Conservation (phyloP, 1,139 yeast genomes). For the Pneumocystis canis region DNA sequence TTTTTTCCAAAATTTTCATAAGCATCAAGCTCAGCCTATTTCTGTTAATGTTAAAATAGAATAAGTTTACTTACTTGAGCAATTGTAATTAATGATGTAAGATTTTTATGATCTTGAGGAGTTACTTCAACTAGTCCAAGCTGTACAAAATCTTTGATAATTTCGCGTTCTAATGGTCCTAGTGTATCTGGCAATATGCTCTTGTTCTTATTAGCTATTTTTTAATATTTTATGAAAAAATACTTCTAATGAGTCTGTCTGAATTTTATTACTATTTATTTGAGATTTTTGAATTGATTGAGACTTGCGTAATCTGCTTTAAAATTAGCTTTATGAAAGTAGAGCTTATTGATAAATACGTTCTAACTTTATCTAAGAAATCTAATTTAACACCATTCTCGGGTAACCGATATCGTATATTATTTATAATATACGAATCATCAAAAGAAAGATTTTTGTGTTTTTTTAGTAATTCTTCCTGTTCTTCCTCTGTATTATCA, state of each 20-base stretch:
- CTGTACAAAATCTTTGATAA: background rate
- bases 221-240: background rate
- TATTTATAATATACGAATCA: slow-evolving; percentile 25
- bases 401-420: slow-evolving; percentile 49
- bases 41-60: background rate
- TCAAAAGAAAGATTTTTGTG: slow-evolving; percentile 6
- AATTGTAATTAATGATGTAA: background rate
- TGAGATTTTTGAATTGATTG: background rate
- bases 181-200: background rate
- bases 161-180: background rate
- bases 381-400: slow-evolving; percentile 64
- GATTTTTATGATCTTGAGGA: background rate
- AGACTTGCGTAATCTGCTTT: background rate
- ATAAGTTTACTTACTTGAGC: background rate
- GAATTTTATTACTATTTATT: background rate
- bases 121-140: background rate
- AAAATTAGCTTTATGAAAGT: background rate
- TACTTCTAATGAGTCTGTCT: background rate
- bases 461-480: slow-evolving; percentile 13
- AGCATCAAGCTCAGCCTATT: background rate
- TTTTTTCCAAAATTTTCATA: background rate
- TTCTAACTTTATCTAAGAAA: slow-evolving; percentile 41
- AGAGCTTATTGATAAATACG: background rate
- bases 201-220: background rate
- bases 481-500: slow-evolving; percentile 25